Evolutionary conservation across 768 basidiomycete genomes (phyloP).

Genomic region (Dioszegia crocea): DNA sequence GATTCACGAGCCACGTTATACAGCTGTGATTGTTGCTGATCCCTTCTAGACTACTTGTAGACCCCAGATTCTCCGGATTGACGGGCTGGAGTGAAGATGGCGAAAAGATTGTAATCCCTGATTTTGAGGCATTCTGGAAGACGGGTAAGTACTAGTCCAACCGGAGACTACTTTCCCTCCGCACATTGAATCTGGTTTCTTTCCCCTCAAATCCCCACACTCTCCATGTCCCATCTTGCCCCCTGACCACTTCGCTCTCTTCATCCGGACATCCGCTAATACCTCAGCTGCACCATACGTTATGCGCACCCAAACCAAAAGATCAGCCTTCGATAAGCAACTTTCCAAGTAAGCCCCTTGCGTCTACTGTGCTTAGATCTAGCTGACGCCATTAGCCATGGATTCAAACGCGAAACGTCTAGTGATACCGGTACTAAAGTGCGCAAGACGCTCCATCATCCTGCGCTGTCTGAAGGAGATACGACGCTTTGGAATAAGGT

Average conservation of each 20-base stretch:
- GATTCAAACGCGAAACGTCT: background rate
- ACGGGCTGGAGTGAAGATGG: background rate
- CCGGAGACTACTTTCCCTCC: background rate
- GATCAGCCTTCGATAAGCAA: conserved; percentile 5
- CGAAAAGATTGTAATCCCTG: conserved; percentile 5
- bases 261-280: background rate
- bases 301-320: background rate
- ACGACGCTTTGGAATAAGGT: background rate
- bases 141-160: background rate
- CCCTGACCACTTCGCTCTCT: too few relatives aligned
- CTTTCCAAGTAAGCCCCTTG: background rate
- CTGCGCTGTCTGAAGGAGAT: background rate
- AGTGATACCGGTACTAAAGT: background rate
- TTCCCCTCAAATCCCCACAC: too few relatives aligned
- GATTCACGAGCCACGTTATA: too few relatives aligned
- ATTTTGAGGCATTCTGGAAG: background rate
- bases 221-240: too few relatives aligned
- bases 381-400: background rate
- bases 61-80: background rate
- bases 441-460: too few relatives aligned
- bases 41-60: background rate
- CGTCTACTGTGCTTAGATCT: background rate
- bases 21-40: background rate
- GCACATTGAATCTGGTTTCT: too few relatives aligned
- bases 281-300: background rate